These are phyloP conservation scores for Fusarium setosum DNA, from an alignment of 2,329 filamentous ascomycete species.

Conservation along the genomic window DNA sequence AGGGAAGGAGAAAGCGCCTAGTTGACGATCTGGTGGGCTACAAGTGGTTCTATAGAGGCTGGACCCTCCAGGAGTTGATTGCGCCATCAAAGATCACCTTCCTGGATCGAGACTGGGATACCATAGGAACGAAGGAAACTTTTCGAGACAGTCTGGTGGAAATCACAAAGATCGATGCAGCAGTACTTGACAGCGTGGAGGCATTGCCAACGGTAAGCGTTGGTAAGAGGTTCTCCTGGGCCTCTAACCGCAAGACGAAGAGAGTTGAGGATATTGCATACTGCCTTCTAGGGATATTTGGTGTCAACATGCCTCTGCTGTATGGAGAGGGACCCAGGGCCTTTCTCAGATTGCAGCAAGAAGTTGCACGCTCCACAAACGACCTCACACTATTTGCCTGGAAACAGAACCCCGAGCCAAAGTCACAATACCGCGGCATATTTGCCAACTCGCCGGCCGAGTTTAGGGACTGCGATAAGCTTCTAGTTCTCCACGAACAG, in stretches of 20 bases:
- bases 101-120: not conserved
- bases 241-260: not conserved
- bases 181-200: not conserved
- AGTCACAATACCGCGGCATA: not conserved
- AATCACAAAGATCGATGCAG: not conserved
- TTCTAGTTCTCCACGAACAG: not conserved
- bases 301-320: conserved; percentile 5
- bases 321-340: not conserved
- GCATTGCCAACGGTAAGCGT: not conserved
- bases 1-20: not conserved
- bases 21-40: not conserved
- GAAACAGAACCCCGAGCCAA: not conserved
- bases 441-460: not conserved
- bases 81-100: not conserved
- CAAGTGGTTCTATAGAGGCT: not conserved
- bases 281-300: conserved; percentile 7
- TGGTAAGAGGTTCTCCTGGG: conserved; percentile 3
- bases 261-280: conserved; percentile 8
- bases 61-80: not conserved
- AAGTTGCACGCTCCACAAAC: not conserved
- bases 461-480: not conserved
- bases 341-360: not conserved
- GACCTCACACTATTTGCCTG: not conserved
- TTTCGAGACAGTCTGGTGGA: not conserved
- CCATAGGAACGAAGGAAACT: not conserved